phyloP scores from a whole-genome alignment of 441 rosid species.

The Theobroma grandiflorum region DNA sequence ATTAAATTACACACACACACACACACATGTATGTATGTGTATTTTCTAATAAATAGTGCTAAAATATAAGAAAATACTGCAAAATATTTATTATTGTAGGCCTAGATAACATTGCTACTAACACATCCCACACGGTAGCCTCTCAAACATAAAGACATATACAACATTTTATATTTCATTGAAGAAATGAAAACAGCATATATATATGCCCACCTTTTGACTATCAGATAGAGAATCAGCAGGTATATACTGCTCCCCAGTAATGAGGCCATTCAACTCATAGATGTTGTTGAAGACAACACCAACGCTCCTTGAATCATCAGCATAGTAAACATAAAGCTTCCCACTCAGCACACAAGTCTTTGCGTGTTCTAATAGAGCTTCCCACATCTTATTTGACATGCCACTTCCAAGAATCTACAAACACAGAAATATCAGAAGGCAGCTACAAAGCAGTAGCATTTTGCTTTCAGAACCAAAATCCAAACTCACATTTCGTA shows the following conservation, averaged over 20 bases:
- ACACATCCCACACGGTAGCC: not conserved
- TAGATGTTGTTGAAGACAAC: slow-evolving; percentile 88
- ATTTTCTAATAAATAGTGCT: not conserved
- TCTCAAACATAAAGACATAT: not conserved
- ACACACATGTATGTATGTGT: not conserved
- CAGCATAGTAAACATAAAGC: slow-evolving; percentile 84
- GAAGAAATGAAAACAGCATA: not conserved
- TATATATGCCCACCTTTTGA: slow-evolving; percentile 79
- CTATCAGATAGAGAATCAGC: slow-evolving; percentile 82
- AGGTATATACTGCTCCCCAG: slow-evolving; percentile 84
- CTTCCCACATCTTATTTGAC: slow-evolving; percentile 99
- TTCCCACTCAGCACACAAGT: slow-evolving; percentile 87
- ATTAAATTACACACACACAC: not conserved
- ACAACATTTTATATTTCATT: not conserved
- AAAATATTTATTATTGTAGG: not conserved
- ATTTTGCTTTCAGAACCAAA: slow-evolving; percentile 27
- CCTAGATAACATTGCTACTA: not conserved
- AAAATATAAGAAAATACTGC: not conserved
- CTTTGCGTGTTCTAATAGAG: slow-evolving; percentile 94
- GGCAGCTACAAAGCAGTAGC: slow-evolving; percentile 21
- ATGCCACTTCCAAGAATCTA: slow-evolving; percentile 99
- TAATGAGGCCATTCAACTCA: slow-evolving; percentile 84
- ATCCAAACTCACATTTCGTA: slow-evolving; percentile 73
- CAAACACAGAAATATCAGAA: slow-evolving; percentile 38
- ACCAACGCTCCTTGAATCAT: slow-evolving; percentile 80